Base-by-base conservation (phyloP, 1,284 basidiomycete genomes). In the Schizophyllum amplum region DNA sequence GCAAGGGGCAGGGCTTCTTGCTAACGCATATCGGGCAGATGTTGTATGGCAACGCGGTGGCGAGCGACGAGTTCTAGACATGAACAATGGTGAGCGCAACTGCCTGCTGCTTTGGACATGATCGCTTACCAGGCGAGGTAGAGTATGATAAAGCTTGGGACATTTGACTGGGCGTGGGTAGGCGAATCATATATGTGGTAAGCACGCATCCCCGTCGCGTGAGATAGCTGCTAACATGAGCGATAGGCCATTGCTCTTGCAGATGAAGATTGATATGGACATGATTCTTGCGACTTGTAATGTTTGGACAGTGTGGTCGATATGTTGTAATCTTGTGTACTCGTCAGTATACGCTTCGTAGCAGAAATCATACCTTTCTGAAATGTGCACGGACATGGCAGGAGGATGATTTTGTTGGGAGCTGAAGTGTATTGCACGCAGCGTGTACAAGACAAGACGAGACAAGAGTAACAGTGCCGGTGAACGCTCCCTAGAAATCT, bases 201-300 rank as follows among this genome's bases (percentile, higher is more conserved):
- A n/a, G n/a, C n/a, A 81, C 59, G 77, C 78, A 1, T 60, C 63
- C 0, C 55, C 67, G 21, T 73, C 75, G 51, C 83, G 81, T 54
- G 65, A 71, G 22, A 59, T 63, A 6, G 83, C 81, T 81, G 66
- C 74, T 15, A 51, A 51, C 48, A 48, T 42, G 23, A 66, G 56
- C 13, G 61, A 65, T 5, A 55, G 76, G 5, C 42, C 42, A 11
- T n/a, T n/a, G 11, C 42, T 11, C 42, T 11, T 46, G 42, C 42
- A 46, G 11, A 46, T 11, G 11, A 11, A 11, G n/a, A 69, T 58
- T 4, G 73, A 75, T 0, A 59, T 82, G 49, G 83, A 82, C 55
- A 57, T 69, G 24, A 67, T 58, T 55, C 52, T 54, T 60, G 15
- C 56, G 59, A 4, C 25, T 51, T 4, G 54, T 57, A 13, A 53